Conservation (phyloP, 2,329 filamentous ascomycete genomes). For the Hypomyces perniciosus region DNA sequence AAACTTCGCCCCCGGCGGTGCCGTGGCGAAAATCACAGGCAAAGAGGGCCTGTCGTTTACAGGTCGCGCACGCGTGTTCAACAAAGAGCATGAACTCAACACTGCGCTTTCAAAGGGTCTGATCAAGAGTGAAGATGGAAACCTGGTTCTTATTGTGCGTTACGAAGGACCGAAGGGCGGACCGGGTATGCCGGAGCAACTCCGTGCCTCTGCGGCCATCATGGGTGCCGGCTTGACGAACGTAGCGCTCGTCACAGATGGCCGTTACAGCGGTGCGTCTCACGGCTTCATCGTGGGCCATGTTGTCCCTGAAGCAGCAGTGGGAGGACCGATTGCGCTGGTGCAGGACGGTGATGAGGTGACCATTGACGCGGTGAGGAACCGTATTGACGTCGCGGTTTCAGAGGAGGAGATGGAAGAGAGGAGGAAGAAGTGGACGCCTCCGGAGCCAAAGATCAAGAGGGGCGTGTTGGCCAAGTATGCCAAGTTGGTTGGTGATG, state of each 20-base stretch:
- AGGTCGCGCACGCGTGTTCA: constrained; percentile 75
- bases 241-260: constrained; percentile 87
- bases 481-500: constrained; percentile 79
- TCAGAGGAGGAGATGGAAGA: constrained; percentile 62
- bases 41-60: constrained; percentile 84
- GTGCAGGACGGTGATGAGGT: constrained; percentile 75
- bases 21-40: constrained; percentile 93
- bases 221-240: constrained; percentile 88
- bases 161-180: constrained; percentile 94
- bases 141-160: constrained; percentile 82
- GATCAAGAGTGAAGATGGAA: constrained; percentile 52
- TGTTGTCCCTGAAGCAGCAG: constrained; percentile 83
- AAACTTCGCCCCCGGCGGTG: constrained; percentile 81
- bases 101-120: constrained; percentile 66
- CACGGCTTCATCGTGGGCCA: constrained; percentile 95
- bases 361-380: constrained; percentile 78
- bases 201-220: constrained; percentile 81
- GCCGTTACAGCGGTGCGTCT: constrained; percentile 78
- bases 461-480: constrained; percentile 89
- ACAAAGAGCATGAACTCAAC: constrained; percentile 78
- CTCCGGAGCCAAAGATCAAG: constrained; percentile 66
- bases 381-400: constrained; percentile 64
- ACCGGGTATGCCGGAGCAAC: constrained; percentile 92
- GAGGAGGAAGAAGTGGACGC: constrained; percentile 61
- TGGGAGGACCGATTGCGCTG: constrained; percentile 81